These are phyloP conservation scores for Beta corolliflora DNA, from an alignment of 179 eudicot species.

Conservation along the genomic window DNA sequence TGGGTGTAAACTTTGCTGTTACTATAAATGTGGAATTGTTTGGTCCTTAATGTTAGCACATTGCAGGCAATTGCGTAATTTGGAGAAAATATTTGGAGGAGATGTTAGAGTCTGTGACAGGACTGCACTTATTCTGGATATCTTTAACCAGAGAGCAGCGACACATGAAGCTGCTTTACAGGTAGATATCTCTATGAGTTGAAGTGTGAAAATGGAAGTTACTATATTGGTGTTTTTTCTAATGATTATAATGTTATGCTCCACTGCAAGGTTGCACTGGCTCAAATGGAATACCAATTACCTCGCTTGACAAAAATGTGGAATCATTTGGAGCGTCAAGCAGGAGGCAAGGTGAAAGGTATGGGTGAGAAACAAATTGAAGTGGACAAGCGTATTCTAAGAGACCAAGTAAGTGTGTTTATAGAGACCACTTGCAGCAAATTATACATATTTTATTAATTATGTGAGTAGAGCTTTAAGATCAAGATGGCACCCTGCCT, in stretches of 20 bases:
- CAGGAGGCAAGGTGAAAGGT: slow-evolving; percentile 98
- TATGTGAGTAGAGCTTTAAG: neutral
- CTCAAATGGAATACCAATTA: slow-evolving; percentile 96
- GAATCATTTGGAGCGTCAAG: slow-evolving; percentile 97
- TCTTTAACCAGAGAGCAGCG: slow-evolving; percentile 97
- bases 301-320: slow-evolving; percentile 96
- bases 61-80: slow-evolving; percentile 82
- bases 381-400: slow-evolving; percentile 97
- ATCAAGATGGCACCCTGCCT: neutral
- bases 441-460: neutral
- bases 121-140: slow-evolving; percentile 93
- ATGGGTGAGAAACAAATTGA: slow-evolving; percentile 99
- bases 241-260: neutral
- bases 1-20: neutral
- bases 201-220: neutral
- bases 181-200: slow-evolving; percentile 39
- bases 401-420: slow-evolving; percentile 69
- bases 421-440: neutral
- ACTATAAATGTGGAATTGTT: neutral
- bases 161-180: slow-evolving; percentile 97
- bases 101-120: slow-evolving; percentile 97
- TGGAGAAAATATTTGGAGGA: slow-evolving; percentile 90
- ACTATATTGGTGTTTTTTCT: neutral
- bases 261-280: slow-evolving; percentile 68
- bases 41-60: neutral